Evolutionary conservation across 2,329 filamentous ascomycete species (phyloP).

Genomic region (Pseudomassariella vexata): DNA sequence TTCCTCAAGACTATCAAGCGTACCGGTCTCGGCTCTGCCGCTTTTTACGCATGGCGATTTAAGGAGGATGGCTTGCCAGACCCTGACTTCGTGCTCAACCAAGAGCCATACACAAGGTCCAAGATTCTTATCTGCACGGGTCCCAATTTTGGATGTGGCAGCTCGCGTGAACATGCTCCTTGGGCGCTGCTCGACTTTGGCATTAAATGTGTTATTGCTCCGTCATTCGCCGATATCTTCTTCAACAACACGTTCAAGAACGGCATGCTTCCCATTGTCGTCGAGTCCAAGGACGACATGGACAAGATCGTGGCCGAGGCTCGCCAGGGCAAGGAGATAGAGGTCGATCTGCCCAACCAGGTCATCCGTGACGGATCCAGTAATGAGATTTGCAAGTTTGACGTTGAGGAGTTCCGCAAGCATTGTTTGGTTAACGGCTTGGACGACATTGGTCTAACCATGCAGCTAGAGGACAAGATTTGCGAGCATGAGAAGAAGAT

Average conservation of each 20-base stretch:
- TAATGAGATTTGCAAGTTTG: slow-evolving; percentile 69
- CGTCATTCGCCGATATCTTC: slow-evolving; percentile 81
- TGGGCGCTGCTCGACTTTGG: slow-evolving; percentile 97
- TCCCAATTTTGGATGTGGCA: slow-evolving; percentile 91
- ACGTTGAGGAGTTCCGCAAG: slow-evolving; percentile 89
- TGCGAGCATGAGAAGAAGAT: slow-evolving; percentile 73
- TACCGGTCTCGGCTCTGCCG: slow-evolving; percentile 80
- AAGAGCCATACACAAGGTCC: slow-evolving; percentile 73
- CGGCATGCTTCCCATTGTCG: slow-evolving; percentile 86
- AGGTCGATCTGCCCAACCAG: slow-evolving; percentile 84
- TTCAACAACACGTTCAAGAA: slow-evolving; percentile 99
- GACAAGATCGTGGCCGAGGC: slow-evolving; percentile 72
- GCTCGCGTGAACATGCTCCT: slow-evolving; percentile 88
- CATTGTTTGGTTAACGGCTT: slow-evolving; percentile 91
- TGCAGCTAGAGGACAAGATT: slow-evolving; percentile 90
- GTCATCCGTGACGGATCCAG: slow-evolving; percentile 71
- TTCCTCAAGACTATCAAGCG: slow-evolving; percentile 99
- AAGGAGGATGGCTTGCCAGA: slow-evolving; percentile 69
- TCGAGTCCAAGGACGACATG: slow-evolving; percentile 62
- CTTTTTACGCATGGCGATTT: slow-evolving; percentile 83
- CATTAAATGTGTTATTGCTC: slow-evolving; percentile 88
- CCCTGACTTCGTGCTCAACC: slow-evolving; percentile 80
- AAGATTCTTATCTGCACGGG: slow-evolving; percentile 93
- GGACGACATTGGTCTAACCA: slow-evolving; percentile 91
- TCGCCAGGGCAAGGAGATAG: slow-evolving; percentile 72